Conservation (phyloP, 2,329 filamentous ascomycete species). For the Xylaria arbuscula region DNA sequence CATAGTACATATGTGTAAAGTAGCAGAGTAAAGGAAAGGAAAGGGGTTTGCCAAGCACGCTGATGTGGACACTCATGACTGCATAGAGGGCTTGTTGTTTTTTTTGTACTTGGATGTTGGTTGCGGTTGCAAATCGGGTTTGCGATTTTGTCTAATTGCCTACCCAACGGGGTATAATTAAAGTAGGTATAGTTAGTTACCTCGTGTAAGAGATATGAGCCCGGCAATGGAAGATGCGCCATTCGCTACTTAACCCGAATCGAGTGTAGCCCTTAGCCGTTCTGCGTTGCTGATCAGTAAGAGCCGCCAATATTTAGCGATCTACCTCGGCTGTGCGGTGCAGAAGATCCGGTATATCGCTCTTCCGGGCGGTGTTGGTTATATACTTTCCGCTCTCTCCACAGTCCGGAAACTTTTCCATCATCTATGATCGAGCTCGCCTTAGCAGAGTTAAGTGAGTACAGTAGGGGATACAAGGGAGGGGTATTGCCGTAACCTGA, state of each 20-base stretch:
- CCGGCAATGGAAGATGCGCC: too few relatives aligned
- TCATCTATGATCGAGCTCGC: not conserved
- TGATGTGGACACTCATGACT: too few relatives aligned
- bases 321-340: not conserved
- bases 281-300: not conserved
- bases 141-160: too few relatives aligned
- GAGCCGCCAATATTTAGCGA: not conserved
- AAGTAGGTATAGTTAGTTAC: too few relatives aligned
- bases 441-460: not conserved
- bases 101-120: too few relatives aligned
- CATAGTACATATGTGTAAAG: not conserved
- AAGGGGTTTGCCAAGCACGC: not conserved
- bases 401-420: not conserved
- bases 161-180: too few relatives aligned
- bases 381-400: not conserved
- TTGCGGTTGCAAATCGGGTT: too few relatives aligned
- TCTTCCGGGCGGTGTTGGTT: not conserved
- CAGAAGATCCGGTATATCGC: not conserved
- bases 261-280: too few relatives aligned
- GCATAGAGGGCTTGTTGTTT: too few relatives aligned
- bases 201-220: too few relatives aligned
- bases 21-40: not conserved
- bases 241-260: too few relatives aligned
- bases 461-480: not conserved
- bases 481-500: not conserved